Conservation (phyloP, 257 asterid species). For the Gynochthodes officinalis region DNA sequence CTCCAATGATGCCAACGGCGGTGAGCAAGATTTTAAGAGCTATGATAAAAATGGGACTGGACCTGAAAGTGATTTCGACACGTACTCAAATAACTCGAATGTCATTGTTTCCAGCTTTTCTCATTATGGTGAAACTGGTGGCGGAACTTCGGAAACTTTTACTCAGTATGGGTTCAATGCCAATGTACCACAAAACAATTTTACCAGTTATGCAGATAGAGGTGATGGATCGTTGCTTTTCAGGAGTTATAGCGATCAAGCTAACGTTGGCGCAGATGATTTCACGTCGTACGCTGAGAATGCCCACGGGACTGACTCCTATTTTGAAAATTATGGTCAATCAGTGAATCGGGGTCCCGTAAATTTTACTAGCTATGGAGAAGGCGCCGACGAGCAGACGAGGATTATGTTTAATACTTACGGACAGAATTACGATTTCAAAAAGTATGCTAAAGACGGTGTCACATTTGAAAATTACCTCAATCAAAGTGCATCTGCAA, state of each 20-base stretch:
- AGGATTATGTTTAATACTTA: constrained; percentile 45
- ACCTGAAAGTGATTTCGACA: constrained; percentile 38
- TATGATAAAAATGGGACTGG: constrained; percentile 64
- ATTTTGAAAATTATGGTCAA: constrained; percentile 53
- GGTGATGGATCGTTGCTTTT: constrained; percentile 46
- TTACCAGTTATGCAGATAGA: constrained; percentile 54
- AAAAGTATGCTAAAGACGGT: constrained; percentile 41
- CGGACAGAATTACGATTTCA: constrained; percentile 58
- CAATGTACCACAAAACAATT: constrained; percentile 58
- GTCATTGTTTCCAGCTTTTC: constrained; percentile 23
- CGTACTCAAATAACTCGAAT: constrained; percentile 45
- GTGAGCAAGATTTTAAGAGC: constrained; percentile 50
- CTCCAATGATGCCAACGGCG: constrained; percentile 52
- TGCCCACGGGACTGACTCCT: constrained; percentile 38
- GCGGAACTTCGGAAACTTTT: constrained; percentile 54
- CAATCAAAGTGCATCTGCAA: constrained; percentile 23
- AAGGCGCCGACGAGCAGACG: constrained; percentile 23
- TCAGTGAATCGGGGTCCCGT: constrained; percentile 58
- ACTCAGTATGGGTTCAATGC: constrained; percentile 52
- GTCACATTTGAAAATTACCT: constrained; percentile 38
- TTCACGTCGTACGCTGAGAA: constrained; percentile 50
- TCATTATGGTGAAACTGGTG: constrained; percentile 65
- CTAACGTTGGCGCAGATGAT: constrained; percentile 70
- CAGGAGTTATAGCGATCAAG: constrained; percentile 53
- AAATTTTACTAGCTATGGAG: constrained; percentile 51